Evolutionary conservation across 345 rosid genomes (phyloP).

Genomic region (Brassica incana): DNA sequence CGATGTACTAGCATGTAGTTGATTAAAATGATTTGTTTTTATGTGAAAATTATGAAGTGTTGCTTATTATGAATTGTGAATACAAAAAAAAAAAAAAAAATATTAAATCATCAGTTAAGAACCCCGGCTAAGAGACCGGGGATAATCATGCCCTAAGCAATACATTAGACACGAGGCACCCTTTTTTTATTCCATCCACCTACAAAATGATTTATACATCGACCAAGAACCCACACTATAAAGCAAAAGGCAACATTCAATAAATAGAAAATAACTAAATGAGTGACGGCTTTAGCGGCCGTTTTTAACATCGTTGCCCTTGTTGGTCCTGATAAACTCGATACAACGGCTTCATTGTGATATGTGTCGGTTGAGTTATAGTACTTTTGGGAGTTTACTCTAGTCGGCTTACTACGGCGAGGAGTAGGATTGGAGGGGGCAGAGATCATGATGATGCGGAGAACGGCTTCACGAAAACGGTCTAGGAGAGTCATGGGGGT

Average conservation of each 20-base stretch:
- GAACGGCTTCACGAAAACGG: slow-evolving; percentile 59
- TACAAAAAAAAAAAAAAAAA: not conserved
- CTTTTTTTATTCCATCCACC: not conserved
- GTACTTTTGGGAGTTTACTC: not conserved
- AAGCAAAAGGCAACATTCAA: not conserved
- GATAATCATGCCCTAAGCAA: not conserved
- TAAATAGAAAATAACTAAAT: too few species aligned
- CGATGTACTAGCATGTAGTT: too few species aligned
- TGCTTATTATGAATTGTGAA: not conserved
- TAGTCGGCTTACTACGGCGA: not conserved
- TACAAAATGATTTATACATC: not conserved
- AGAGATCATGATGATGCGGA: slow-evolving; percentile 70
- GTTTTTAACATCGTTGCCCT: slow-evolving; percentile 32
- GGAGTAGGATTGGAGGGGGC: slow-evolving; percentile 55
- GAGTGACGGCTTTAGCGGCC: slow-evolving; percentile 1
- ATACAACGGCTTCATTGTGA: slow-evolving; percentile 78
- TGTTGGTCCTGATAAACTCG: slow-evolving; percentile 74
- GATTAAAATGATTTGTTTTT: too few species aligned
- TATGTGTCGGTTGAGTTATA: slow-evolving; percentile 44
- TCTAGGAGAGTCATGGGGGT: slow-evolving; percentile 53
- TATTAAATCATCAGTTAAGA: too few species aligned
- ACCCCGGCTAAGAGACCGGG: too few species aligned
- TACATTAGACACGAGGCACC: not conserved
- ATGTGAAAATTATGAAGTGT: not conserved
- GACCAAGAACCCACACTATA: not conserved